phyloP scores from a whole-genome alignment of 2,329 filamentous ascomycete species.

The Stagonosporopsis vannaccii region DNA sequence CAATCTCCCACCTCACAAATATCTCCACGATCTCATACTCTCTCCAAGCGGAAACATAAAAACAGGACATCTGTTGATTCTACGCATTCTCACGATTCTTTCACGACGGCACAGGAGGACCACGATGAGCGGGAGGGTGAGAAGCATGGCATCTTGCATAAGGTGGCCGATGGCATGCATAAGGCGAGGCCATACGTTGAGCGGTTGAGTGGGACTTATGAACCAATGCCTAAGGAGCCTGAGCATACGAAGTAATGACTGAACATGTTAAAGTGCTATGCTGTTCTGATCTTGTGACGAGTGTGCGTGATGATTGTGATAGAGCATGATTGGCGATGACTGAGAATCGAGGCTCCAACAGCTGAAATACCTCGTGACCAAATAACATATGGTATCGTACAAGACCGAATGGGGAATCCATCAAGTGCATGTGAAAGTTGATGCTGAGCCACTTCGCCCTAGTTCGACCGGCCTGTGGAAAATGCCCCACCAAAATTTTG shows the following conservation, averaged over 20 bases:
- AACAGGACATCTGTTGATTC: constrained; percentile 6
- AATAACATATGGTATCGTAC: not conserved
- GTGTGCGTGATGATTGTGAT: not conserved
- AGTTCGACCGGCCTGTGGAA: not conserved
- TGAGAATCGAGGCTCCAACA: too few species aligned
- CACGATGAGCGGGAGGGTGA: not conserved
- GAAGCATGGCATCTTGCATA: constrained; percentile 10
- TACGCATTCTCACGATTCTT: constrained; percentile 8
- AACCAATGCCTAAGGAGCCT: constrained; percentile 12
- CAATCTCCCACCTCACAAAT: not conserved
- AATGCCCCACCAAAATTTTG: constrained; percentile 14
- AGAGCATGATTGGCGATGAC: not conserved
- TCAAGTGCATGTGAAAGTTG: not conserved
- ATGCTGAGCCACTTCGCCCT: not conserved
- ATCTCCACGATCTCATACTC: not conserved
- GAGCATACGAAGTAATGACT: constrained; percentile 11
- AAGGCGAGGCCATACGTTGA: constrained; percentile 19
- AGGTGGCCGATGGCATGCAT: constrained; percentile 10
- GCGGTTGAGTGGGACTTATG: constrained; percentile 20
- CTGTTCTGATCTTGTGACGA: not conserved
- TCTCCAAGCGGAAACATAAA: constrained; percentile 5
- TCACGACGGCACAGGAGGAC: constrained; percentile 5
- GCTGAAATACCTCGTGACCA: not conserved
- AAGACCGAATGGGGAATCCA: too few species aligned
- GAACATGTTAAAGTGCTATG: not conserved